These are phyloP conservation scores for Cadophora malorum DNA, from an alignment of 2,329 filamentous ascomycete genomes.

Conservation along the genomic window DNA sequence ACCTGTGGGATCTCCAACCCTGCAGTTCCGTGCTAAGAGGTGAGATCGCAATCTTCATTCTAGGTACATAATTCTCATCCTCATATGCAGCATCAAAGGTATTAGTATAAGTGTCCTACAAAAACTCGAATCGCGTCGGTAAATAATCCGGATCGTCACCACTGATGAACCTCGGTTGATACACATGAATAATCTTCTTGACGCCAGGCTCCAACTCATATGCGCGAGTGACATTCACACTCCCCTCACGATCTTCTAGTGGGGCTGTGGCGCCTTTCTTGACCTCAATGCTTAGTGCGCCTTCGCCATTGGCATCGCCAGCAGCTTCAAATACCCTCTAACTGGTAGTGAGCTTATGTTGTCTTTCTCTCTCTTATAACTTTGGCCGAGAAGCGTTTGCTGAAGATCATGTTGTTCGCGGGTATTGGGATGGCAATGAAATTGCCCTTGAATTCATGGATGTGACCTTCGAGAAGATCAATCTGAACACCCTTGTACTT, in stretches of 20 bases:
- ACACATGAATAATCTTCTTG: neutral
- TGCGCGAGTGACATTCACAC: neutral
- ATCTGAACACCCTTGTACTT: neutral
- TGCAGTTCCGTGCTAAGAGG: neutral
- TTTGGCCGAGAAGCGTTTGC: neutral
- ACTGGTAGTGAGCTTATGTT: neutral
- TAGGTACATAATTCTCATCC: neutral
- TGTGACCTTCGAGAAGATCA: neutral
- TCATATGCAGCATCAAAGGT: neutral
- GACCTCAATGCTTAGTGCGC: neutral
- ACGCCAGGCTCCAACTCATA: neutral
- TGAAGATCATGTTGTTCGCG: neutral
- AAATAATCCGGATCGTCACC: neutral
- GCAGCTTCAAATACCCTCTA: neutral
- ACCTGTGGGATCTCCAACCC: neutral
- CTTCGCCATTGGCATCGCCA: neutral
- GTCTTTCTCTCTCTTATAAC: neutral
- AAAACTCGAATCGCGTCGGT: neutral
- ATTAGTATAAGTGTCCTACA: neutral
- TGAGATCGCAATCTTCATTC: neutral
- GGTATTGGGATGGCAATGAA: neutral
- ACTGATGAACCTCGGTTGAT: neutral
- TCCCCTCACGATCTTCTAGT: neutral
- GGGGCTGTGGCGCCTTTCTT: neutral
- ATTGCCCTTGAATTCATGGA: neutral